A percentile compares a stretch with the other conserved stretches of the same genome.
Evolutionary conservation across 352 stramenopile species (phyloP).

Genomic region (Pythium brachiatum): DNA sequence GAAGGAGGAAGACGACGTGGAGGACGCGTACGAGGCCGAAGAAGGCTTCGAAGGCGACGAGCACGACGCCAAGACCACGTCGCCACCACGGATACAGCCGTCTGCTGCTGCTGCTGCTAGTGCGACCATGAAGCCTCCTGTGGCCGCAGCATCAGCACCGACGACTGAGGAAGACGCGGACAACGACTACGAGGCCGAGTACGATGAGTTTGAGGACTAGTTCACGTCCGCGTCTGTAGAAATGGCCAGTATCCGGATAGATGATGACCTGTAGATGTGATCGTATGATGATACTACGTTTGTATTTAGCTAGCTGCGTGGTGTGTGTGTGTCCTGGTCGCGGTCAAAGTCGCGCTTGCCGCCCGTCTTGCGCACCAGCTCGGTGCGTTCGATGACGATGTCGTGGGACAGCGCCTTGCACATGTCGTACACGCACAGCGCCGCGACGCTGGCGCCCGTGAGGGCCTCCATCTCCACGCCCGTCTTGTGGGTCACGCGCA

Average conservation of each 20-base stretch:
- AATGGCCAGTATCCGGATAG: too few species aligned
- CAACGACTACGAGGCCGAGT: conserved; percentile 57
- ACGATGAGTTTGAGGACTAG: conserved; percentile 60
- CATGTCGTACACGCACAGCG: conserved; percentile 98
- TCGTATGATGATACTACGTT: too few species aligned
- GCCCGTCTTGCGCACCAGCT: conserved; percentile 89
- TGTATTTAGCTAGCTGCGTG: too few species aligned
- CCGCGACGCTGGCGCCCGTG: conserved; percentile 91
- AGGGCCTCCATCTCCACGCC: conserved; percentile 96
- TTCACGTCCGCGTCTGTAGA: conserved; percentile 1
- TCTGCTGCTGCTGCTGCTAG: not conserved
- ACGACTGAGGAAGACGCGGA: conserved; percentile 34
- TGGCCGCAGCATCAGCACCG: not conserved
- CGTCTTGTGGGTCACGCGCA: conserved; percentile 92
- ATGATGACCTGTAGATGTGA: too few species aligned
- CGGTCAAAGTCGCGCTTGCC: conserved; percentile 82
- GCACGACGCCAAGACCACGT: conserved; percentile 29
- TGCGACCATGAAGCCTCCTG: not conserved
- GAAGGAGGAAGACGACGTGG: conserved; percentile 18
- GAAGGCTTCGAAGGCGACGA: conserved; percentile 49
- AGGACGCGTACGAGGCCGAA: conserved; percentile 39
- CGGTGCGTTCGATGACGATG: conserved; percentile 91
- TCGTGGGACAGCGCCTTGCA: conserved; percentile 96
- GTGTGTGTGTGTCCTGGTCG: conserved; percentile 9
- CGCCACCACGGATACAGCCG: conserved; percentile 11